A percentile compares a stretch with the other conserved stretches of the same genome.
These are phyloP conservation scores for Diaporthe citri DNA, from an alignment of 2,329 filamentous ascomycete species.

Conservation along the genomic window DNA sequence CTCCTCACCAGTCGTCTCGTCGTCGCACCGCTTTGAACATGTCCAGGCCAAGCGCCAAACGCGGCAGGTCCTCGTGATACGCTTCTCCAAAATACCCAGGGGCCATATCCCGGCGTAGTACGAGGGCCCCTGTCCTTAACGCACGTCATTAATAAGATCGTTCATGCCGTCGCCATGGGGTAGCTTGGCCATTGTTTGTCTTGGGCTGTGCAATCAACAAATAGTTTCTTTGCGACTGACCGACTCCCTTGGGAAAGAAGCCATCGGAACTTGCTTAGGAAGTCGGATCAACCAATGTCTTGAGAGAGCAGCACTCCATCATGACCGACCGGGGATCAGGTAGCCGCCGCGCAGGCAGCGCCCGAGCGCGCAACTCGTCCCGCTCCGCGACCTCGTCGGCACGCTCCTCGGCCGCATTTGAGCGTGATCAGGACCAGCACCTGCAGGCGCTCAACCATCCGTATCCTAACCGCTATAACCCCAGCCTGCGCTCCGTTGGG, in stretches of 20 bases:
- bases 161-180: conserved; percentile 20
- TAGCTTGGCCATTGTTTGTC: conserved; percentile 11
- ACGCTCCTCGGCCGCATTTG: conserved; percentile 35
- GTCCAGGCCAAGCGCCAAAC: conserved; percentile 31
- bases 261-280: not conserved
- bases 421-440: conserved; percentile 19
- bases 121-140: conserved; percentile 25
- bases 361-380: conserved; percentile 23
- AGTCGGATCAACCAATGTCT: not conserved
- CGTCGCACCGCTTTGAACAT: conserved; percentile 15
- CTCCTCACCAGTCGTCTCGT: conserved; percentile 24
- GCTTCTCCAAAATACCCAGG: not conserved
- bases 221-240: not conserved
- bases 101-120: not conserved
- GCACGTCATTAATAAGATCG: conserved; percentile 21
- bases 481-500: conserved; percentile 50
- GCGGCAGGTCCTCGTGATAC: conserved; percentile 20
- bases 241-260: not conserved
- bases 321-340: conserved; percentile 11
- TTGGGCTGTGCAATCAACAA: conserved; percentile 10
- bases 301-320: conserved; percentile 9
- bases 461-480: conserved; percentile 18
- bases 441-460: not conserved
- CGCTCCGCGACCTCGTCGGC: conserved; percentile 33
- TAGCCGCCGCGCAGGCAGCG: conserved; percentile 11